Evolutionary conservation across 148 eudicot species (phyloP).

Genomic region (Nepenthes gracilis): DNA sequence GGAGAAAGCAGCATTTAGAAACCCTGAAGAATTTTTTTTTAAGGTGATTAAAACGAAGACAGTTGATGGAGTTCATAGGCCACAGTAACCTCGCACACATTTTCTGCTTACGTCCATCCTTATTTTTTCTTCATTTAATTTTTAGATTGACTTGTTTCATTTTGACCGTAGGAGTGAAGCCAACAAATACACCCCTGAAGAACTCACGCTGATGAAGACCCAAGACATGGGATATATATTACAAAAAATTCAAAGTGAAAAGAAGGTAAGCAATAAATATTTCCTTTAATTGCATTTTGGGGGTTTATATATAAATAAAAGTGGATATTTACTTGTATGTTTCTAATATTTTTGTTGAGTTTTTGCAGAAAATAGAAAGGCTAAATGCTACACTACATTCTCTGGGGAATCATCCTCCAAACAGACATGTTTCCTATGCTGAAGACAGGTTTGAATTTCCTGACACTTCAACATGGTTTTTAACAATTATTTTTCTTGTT

Average conservation of each 20-base stretch:
- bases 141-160: conserved; percentile 1
- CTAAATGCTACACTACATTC: conserved; percentile 51
- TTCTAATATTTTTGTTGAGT: background rate
- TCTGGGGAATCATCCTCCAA: conserved; percentile 35
- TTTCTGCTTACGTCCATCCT: background rate
- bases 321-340: background rate
- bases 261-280: conserved; percentile 32
- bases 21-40: conserved; percentile 79
- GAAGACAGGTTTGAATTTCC: conserved; percentile 60
- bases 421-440: conserved; percentile 61
- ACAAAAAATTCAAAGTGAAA: conserved; percentile 77
- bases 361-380: conserved; percentile 69
- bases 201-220: conserved; percentile 75
- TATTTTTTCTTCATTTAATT: conserved; percentile 1
- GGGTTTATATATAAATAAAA: background rate
- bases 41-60: conserved; percentile 58
- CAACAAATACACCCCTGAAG: conserved; percentile 56
- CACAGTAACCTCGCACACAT: conserved; percentile 30
- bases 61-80: conserved; percentile 65
- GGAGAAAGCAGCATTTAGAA: conserved; percentile 67
- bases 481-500: too few species aligned
- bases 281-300: background rate
- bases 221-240: conserved; percentile 70
- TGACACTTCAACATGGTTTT: background rate
- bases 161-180: conserved; percentile 41